Base-by-base conservation (phyloP, 495 filamentous ascomycete genomes). In the Neurospora sp. region DNA sequence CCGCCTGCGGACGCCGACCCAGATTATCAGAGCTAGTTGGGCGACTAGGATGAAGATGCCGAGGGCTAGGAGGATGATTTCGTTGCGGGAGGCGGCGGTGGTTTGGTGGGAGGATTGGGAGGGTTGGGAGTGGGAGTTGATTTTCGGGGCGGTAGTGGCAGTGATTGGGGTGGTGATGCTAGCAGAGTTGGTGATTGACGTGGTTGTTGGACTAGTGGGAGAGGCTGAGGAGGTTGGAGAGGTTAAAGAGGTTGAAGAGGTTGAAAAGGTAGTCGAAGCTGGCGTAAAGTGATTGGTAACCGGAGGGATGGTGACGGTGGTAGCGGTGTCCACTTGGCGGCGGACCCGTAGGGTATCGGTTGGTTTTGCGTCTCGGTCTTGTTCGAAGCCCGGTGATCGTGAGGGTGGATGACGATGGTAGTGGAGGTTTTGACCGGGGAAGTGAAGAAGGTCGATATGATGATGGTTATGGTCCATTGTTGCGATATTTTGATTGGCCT, bases 51-150 rank as follows among this genome's bases (percentile, higher is more conserved):
- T 48, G 35, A 76, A 69, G 41, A 73, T 73, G 12, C 70, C 70
- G 4, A 77, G 66, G 39, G 75, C 74, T 44, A 77, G 39, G 39
- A 79, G 74, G 39, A 37, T 69, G 38, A 77, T 79, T 48, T 76
- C 74, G 40, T 70, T 12, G 35, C 73, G 76, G 70, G 40, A 70
- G 40, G 72, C 73, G 41, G 31, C 7, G 69, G 14, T 23, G 12
- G 69, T n/a, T n/a, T n/a, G 8, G 39, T 16, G 5, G 69, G 69
- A 37, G n/a, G 20, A 39, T 18, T 71, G 66, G 5, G 54, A 27
- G 35, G 35, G 31, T 35, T 35, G 31, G 31, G 31, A 35, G 31
- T 1, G 35, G 35, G 35, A 0, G 54, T 62, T 62, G 27, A 62
- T 62, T 18, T 12, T 54, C 20, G 20, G 46, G 46, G 10, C 10